Conservation (phyloP, 441 rosid genomes). For the Croton laevigatus region DNA sequence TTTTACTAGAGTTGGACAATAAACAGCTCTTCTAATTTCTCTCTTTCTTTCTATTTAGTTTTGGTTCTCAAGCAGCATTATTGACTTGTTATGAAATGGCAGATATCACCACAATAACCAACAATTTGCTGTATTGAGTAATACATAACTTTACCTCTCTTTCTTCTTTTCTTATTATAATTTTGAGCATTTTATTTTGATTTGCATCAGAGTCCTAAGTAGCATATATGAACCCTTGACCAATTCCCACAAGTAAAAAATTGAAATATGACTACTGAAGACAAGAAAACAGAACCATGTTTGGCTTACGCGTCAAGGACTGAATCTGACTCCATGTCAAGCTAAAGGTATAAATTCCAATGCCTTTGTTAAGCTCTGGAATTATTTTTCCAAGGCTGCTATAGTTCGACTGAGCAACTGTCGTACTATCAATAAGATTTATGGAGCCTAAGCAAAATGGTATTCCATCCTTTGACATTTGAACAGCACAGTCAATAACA, state of each 20-base stretch:
- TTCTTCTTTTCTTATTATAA: neutral
- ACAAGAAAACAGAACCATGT: slow-evolving; percentile 14
- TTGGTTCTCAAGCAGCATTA: neutral
- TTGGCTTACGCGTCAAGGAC: slow-evolving; percentile 51
- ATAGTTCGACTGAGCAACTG: slow-evolving; percentile 38
- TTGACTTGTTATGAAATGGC: neutral
- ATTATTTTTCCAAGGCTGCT: slow-evolving; percentile 28
- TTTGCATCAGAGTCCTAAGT: neutral
- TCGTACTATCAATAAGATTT: slow-evolving; percentile 52
- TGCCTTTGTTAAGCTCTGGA: slow-evolving; percentile 34
- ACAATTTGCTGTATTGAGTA: neutral
- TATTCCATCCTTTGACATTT: slow-evolving; percentile 60
- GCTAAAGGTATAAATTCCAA: slow-evolving; percentile 56
- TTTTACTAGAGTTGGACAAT: too few species aligned
- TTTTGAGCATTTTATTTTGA: neutral
- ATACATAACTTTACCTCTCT: neutral
- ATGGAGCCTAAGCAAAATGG: slow-evolving; percentile 62
- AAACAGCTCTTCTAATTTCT: slow-evolving; percentile 2
- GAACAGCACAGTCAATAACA: slow-evolving; percentile 74
- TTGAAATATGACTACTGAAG: neutral
- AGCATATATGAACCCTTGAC: too few species aligned
- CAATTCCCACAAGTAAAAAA: neutral
- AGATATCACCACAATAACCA: neutral
- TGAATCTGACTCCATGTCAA: slow-evolving; percentile 62
- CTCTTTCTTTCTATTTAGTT: neutral